Evolutionary conservation across 2,329 filamentous ascomycete genomes (phyloP), one percentile per base, ranked within the genome.

Genomic region (Trichophyton simii): DNA sequence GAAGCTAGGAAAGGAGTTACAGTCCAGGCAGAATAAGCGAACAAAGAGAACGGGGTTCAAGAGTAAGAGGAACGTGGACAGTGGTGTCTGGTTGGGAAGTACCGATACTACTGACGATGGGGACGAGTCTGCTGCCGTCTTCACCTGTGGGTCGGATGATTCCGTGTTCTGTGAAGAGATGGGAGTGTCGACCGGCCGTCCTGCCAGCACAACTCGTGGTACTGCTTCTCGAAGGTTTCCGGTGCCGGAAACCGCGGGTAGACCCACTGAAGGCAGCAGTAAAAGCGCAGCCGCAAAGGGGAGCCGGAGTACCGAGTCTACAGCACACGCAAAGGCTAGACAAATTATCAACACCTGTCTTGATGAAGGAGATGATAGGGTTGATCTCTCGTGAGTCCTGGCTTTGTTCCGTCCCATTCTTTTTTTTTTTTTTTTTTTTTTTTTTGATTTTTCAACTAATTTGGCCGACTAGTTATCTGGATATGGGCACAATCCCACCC

Each of bases 11-110:
- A 25, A 20, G 6, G 36, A 44, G 18, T 20, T 55, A 20, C 55
- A 58, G 41, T 38, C 55, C 18, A 58, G 25, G 5, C 41, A 25
- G 55, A 67, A 68, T 11, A 75, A 75, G 31, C 75, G 74, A 66
- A 69, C 69, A 8, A 75, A 74, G 65, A 69, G 76, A 61, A 72
- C 70, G 2, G 72, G 74, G 44, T 78, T 78, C 50, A 76, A 74
- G 64, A 72, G 73, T 36, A 76, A 76, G 66, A 69, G 76, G 22
- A 68, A 77, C 63, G 68, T 77, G 31, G 77, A 78, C 62, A 77
- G 75, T 67, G 77, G 77, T 62, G 75, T 79, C 9, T 79, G 76
- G 72, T 76, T 78, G 75, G 75, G 72, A 1, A 78, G 76, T 65
- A 76, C 78, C 66, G 74, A 76, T 62, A 20, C 41, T 1, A 25